Evolutionary conservation across 1,284 basidiomycete species (phyloP), one percentile per base, ranked within the genome.

Genomic region (Pterula multifida): DNA sequence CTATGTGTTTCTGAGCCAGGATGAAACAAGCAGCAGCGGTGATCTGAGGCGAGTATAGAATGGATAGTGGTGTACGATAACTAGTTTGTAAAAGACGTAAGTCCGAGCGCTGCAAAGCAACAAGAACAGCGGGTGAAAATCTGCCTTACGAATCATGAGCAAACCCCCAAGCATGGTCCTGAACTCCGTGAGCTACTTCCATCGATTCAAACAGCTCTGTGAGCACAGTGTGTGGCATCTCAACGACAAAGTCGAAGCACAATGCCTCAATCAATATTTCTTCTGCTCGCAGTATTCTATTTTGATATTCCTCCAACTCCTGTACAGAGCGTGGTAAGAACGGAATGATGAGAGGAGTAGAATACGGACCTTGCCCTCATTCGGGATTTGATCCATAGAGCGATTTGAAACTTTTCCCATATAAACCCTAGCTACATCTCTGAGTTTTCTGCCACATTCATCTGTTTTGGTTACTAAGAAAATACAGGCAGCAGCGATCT

Each of bases 401-500:
- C 68, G 64, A 50, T 74, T 74, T 21, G 72, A 68, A 26, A 83
- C 69, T 65, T 90, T 90, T 26, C 83, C 76, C 63, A 81, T 79
- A 54, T 77, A 84, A 15, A 91, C 78, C 55, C 78, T 77, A 6
- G 90, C 85, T 19, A 93, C 82, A 59, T 90, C 86, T 26, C 84
- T 74, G n/a, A 93, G 71, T 63, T 92, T 92, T 49, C 90, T 71
- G 44, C 86, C 86, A 57, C 85, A 88, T 63, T 93, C 90, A 61
- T 93, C 90, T 1, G 86, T 90, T 65, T 96, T 96, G 26, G 90
- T 91, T 0, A 90, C 89, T 42, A 96, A 75, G 61, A 95, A 96
- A 48, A 96, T 80, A 60, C 90, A 90, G 1, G 91, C 79, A 1
- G 89, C 88, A 21, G 92, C 90, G 39, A 94, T 81, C 57, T 93